A percentile compares a stretch with the other conserved stretches of the same genome.
These are phyloP conservation scores for Amesomyces nigricolor DNA, from an alignment of 2,329 filamentous ascomycete genomes.

Conservation along the genomic window DNA sequence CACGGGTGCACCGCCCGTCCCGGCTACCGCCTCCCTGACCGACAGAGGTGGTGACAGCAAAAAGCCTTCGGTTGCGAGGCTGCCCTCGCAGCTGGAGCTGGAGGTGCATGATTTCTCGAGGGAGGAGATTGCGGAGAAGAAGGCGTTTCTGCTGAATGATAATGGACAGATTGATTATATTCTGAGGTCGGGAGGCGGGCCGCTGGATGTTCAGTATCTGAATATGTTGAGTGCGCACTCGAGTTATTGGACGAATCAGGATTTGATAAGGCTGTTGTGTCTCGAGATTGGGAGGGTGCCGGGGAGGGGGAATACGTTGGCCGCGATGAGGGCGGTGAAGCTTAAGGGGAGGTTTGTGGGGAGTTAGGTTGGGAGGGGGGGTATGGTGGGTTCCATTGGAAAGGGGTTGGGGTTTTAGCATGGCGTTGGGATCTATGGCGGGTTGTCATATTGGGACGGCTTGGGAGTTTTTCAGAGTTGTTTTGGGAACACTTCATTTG, in stretches of 20 bases:
- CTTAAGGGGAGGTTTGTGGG: slow-evolving; percentile 34
- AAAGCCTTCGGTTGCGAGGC: slow-evolving; percentile 42
- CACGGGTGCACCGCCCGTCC: slow-evolving; percentile 41
- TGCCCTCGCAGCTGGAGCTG: slow-evolving; percentile 71
- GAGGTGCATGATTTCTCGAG: slow-evolving; percentile 92
- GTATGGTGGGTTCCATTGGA: background rate
- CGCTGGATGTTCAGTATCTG: slow-evolving; percentile 89
- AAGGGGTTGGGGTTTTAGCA: too few relatives aligned
- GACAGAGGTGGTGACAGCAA: slow-evolving; percentile 16
- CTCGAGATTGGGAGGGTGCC: slow-evolving; percentile 74
- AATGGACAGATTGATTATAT: slow-evolving; percentile 95
- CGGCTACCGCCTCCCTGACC: slow-evolving; percentile 7
- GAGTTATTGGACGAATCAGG: slow-evolving; percentile 82
- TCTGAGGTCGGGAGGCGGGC: slow-evolving; percentile 74
- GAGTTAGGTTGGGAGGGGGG: background rate
- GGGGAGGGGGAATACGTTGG: slow-evolving; percentile 56
- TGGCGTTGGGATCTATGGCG: too few relatives aligned
- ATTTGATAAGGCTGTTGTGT: slow-evolving; percentile 87
- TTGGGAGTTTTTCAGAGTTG: too few relatives aligned
- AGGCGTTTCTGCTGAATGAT: slow-evolving; percentile 84
- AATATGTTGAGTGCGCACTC: slow-evolving; percentile 96
- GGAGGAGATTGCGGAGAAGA: slow-evolving; percentile 86
- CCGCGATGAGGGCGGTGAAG: slow-evolving; percentile 56
- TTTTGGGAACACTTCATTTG: too few relatives aligned
- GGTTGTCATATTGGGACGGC: too few relatives aligned